Evolutionary conservation across 192 early-diverging fungal species (phyloP).

Genomic region (Rhizophagus prolifer): DNA sequence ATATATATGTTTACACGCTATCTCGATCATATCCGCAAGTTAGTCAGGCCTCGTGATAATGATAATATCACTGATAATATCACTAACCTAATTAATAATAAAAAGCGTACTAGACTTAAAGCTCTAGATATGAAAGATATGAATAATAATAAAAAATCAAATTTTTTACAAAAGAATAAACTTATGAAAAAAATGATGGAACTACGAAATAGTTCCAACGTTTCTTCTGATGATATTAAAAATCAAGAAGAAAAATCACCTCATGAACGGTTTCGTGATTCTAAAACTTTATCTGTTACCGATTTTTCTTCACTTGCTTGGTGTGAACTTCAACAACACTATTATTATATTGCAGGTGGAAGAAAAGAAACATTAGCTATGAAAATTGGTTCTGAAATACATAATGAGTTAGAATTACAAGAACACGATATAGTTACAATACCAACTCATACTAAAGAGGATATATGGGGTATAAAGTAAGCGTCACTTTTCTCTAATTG

Average conservation of each 20-base stretch:
- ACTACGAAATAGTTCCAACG: not conserved
- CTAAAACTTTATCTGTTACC: constrained; percentile 16
- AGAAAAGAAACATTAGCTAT: constrained; percentile 7
- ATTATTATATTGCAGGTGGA: not conserved
- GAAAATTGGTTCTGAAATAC: constrained; percentile 10
- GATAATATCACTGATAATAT: not conserved
- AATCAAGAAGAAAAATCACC: constrained; percentile 13
- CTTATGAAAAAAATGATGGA: not conserved
- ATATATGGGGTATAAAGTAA: constrained; percentile 19
- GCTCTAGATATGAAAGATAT: not conserved
- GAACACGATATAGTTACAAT: constrained; percentile 10
- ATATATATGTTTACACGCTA: not conserved
- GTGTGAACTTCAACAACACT: constrained; percentile 24
- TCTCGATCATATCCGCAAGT: not conserved
- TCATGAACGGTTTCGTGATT: not conserved
- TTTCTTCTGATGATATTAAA: not conserved
- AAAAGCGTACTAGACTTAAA: not conserved
- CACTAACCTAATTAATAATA: not conserved
- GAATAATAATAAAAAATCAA: not conserved
- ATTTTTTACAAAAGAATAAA: not conserved
- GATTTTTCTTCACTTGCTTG: constrained; percentile 18
- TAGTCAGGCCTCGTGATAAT: not conserved
- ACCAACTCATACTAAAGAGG: not conserved
- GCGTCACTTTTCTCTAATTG: not conserved
- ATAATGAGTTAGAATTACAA: constrained; percentile 11